Evolutionary conservation across 2,329 filamentous ascomycete species (phyloP), one percentile per base, ranked within the genome.

Genomic region (Purpureocillium lavendulum): DNA sequence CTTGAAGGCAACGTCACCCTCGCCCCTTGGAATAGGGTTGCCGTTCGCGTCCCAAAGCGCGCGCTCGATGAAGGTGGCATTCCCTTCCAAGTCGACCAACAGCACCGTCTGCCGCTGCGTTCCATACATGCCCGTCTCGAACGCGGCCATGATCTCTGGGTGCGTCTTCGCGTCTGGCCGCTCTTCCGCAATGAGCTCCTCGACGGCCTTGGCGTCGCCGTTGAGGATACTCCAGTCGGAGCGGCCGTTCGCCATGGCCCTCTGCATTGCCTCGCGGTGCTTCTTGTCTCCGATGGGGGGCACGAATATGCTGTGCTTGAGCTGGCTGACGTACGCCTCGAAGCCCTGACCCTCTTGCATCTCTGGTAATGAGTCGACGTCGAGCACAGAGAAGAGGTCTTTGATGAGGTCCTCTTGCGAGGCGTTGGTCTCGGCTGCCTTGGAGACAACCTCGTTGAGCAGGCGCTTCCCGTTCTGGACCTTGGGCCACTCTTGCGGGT

Each of bases 81-180:
- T 75, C 3, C 78, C 78, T 3, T 80, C 66, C 72, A 73, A 78
- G 48, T 80, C 76, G 7, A 82, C 71, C 33, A 81, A 58, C 12
- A 82, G 57, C 12, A 81, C 61, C 0, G 77, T 82, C 60, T 82
- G 78, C 30, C 78, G 61, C 58, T 82, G 78, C 5, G 78, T 82
- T 4, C 78, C 78, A 49, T 82, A 82, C 46, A 78, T 61, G 2
- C 78, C 78, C 5, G 68, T 73, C 52, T 73, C 71, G 47, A 76
- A 78, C 2, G 65, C 66, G 33, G 58, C 66, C 13, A 47, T 44
- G 0, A 45, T 41, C 18, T 35, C 39, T 7, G 31, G 38, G 17
- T 41, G 55, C 40, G 46, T 55, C 26, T 53, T 50, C 7, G 59
- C 51, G 13, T 66, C 65, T 2, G 67, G 65, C 18, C 59, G 57